Percentiles rank a stretch among this genome's conserved stretches.
Conservation (phyloP, 2,329 filamentous ascomycete species). For the Zymoseptoria crescenta region DNA sequence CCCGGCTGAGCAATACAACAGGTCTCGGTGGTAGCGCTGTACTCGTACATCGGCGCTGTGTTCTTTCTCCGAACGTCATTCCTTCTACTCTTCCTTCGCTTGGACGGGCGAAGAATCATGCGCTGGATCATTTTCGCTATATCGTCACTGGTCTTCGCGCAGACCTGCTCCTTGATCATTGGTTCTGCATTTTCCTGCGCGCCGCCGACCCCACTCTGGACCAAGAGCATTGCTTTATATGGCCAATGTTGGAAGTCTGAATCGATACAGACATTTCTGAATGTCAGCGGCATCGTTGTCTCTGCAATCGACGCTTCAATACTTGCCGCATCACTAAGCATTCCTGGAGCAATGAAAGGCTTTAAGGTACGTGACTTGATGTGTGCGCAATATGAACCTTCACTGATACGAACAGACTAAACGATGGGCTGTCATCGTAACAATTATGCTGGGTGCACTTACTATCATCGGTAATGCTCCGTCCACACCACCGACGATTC, state of each 20-base stretch:
- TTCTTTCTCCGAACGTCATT: slow-evolving; percentile 11
- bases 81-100: slow-evolving; percentile 9
- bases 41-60: slow-evolving; percentile 6
- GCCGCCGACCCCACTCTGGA: slow-evolving; percentile 1
- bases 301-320: slow-evolving; percentile 6
- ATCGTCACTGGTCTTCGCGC: slow-evolving; percentile 3
- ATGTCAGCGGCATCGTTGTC: slow-evolving; percentile 6
- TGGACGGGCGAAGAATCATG: slow-evolving; percentile 10
- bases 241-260: slow-evolving; percentile 6
- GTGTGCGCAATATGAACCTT: not conserved
- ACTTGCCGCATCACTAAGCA: slow-evolving; percentile 8
- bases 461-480: slow-evolving; percentile 6
- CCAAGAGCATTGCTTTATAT: not conserved
- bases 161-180: slow-evolving; percentile 3
- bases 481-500: not conserved
- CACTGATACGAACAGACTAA: slow-evolving; percentile 2
- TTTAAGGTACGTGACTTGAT: not conserved
- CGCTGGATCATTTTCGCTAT: slow-evolving; percentile 9
- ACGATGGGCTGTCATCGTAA: slow-evolving; percentile 7
- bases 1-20: not conserved
- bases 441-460: slow-evolving; percentile 10
- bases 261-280: slow-evolving; percentile 8
- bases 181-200: slow-evolving; percentile 7
- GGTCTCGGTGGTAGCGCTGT: slow-evolving; percentile 6
- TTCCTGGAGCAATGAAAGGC: slow-evolving; percentile 7